phyloP scores from a whole-genome alignment of 176 grass and related monocot genomes.

The Olyra latifolia region DNA sequence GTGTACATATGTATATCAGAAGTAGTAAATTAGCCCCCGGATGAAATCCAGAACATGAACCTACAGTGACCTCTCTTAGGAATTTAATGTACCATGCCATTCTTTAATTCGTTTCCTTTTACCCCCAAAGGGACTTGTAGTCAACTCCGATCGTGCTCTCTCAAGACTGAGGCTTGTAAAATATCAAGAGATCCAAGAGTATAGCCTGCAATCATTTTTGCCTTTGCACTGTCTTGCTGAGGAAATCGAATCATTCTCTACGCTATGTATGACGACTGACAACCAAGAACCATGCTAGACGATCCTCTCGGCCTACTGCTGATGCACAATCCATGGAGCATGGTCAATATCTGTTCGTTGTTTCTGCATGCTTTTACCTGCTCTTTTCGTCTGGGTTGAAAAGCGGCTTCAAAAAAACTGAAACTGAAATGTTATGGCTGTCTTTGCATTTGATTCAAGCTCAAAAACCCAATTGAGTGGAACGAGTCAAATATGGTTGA shows the following conservation, averaged over 20 bases:
- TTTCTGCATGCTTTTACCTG: too few relatives aligned
- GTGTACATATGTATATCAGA: conserved; percentile 47
- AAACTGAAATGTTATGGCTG: too few relatives aligned
- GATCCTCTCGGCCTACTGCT: background rate
- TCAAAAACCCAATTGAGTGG: background rate
- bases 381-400: too few relatives aligned
- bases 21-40: conserved; percentile 43
- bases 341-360: background rate
- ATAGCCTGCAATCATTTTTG: conserved; percentile 16
- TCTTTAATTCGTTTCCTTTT: conserved; percentile 30
- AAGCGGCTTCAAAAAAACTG: too few relatives aligned
- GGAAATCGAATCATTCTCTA: conserved; percentile 11
- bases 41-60: conserved; percentile 19
- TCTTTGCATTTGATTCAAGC: background rate
- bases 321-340: background rate
- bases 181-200: conserved; percentile 30
- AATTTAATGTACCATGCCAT: conserved; percentile 29
- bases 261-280: background rate
- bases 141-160: background rate
- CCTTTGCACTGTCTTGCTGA: background rate
- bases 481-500: background rate
- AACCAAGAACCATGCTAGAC: background rate
- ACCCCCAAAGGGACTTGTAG: background rate
- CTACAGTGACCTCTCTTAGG: conserved; percentile 14
- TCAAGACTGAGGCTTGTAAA: conserved; percentile 29